Evolutionary conservation across 2,329 filamentous ascomycete species (phyloP).

Genomic region (Phaeosphaeriaceae sp.): DNA sequence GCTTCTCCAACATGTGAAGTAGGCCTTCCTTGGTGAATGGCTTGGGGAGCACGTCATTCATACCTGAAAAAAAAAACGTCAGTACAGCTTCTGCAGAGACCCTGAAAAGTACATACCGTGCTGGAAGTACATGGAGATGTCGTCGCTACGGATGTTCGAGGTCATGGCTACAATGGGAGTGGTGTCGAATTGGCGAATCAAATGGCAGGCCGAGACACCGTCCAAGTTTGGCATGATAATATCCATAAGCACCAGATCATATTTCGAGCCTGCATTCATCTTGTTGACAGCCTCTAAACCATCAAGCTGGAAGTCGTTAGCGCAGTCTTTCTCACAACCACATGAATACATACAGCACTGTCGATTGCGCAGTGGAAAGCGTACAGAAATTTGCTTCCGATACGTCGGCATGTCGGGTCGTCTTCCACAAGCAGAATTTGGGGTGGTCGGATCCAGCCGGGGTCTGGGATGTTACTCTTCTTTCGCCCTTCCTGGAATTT

Average conservation of each 20-base stretch:
- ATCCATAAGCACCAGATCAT: constrained; percentile 66
- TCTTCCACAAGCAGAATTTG: constrained; percentile 91
- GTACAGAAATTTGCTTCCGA: constrained; percentile 72
- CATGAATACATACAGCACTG: constrained; percentile 62
- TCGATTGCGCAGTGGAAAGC: constrained; percentile 71
- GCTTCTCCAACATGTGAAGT: constrained; percentile 82
- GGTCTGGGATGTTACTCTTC: constrained; percentile 68
- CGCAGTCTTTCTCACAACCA: background rate
- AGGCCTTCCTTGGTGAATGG: constrained; percentile 90
- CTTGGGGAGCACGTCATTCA: constrained; percentile 97
- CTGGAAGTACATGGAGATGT: constrained; percentile 96
- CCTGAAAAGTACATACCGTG: constrained; percentile 72
- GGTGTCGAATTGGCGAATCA: constrained; percentile 86
- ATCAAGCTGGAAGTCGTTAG: constrained; percentile 68
- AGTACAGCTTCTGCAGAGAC: constrained; percentile 16
- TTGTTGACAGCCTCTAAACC: constrained; percentile 92
- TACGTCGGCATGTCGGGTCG: constrained; percentile 71
- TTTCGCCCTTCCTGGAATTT: constrained; percentile 63
- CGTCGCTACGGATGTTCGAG: constrained; percentile 94
- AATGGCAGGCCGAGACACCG: constrained; percentile 90
- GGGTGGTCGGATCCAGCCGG: constrained; percentile 73
- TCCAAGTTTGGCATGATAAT: constrained; percentile 97
- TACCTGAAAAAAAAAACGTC: constrained; percentile 65
- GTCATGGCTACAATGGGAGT: constrained; percentile 98
- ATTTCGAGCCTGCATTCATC: constrained; percentile 71